A percentile compares a stretch with the other conserved stretches of the same genome.
Evolutionary conservation across 75 land plant species (phyloP).

Genomic region (Azolla pinnata): DNA sequence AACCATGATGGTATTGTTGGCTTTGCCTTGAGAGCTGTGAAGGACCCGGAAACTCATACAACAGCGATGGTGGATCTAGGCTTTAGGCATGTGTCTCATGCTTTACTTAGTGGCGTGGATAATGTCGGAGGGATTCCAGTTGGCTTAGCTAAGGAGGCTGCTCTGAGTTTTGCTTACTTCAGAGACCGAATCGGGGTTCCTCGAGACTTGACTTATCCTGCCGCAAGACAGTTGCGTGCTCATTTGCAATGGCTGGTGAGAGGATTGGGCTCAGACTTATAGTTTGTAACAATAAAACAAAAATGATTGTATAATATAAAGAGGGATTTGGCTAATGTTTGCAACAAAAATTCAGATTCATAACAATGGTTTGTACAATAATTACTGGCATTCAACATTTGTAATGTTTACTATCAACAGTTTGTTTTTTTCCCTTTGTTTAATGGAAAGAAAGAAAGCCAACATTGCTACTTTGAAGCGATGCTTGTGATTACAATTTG

Average conservation of each 20-base stretch:
- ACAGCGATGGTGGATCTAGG: slow-evolving; percentile 14
- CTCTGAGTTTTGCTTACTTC: slow-evolving; percentile 18
- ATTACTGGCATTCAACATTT: too few relatives aligned
- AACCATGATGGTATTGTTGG: slow-evolving; percentile 26
- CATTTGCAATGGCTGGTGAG: slow-evolving; percentile 28
- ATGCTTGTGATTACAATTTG: too few relatives aligned
- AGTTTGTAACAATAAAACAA: too few relatives aligned
- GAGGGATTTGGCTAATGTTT: too few relatives aligned
- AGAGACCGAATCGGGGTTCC: slow-evolving; percentile 33
- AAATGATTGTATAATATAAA: too few relatives aligned
- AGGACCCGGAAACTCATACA: slow-evolving; percentile 4
- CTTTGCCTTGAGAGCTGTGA: slow-evolving; percentile 19
- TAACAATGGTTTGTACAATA: too few relatives aligned
- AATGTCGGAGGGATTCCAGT: slow-evolving; percentile 4
- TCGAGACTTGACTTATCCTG: slow-evolving; percentile 28
- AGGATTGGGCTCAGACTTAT: background rate
- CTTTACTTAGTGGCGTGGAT: slow-evolving; percentile 19
- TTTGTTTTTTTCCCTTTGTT: too few relatives aligned
- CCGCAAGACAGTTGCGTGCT: slow-evolving; percentile 35
- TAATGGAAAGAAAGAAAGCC: too few relatives aligned
- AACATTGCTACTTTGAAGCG: too few relatives aligned
- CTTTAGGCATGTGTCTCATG: slow-evolving; percentile 25
- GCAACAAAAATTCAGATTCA: too few relatives aligned
- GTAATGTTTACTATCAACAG: too few relatives aligned
- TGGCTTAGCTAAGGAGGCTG: slow-evolving; percentile 12